Base-by-base conservation (phyloP, 164 flowering plant species). In the Paratinospora sagittata region DNA sequence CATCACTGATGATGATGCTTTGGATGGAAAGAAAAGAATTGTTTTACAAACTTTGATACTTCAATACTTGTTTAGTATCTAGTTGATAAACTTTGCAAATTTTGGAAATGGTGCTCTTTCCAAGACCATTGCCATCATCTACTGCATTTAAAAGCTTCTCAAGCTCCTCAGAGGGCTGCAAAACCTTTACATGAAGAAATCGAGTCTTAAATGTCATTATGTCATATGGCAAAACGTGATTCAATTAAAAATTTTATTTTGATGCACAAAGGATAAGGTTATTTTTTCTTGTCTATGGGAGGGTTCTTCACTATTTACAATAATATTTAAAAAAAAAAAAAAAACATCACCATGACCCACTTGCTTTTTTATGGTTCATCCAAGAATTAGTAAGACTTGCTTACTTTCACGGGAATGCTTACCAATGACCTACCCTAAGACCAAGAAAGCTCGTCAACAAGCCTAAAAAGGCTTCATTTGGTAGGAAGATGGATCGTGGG, bases 151-250 rank as follows among this genome's bases (percentile, higher is more conserved):
- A 23, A 74, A 86, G 81, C 70, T 83, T 74, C 43, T 88, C 85
- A 9, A 93, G 87, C 78, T 88, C 87, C 70, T 84, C 58, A 0
- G 89, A 89, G 17, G 98, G 91, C 69, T 74, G 80, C 85, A 89
- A 74, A 19, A 84, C 87, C 98, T 92, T 37, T 34, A 67, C 23
- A 49, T 17, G 62, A 47, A 41, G 52, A 33, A 72, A 23, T 24
- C 63, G 0, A 57, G 64, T 24, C 27, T 65, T 24, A 45, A 27
- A 4, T 30, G 34, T 30, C 34, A 30, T 30, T 30, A 30, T 24
- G 23, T n/a, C 30, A n/a, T 13, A 16, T 33, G 45, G 34, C 30
- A 3, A 30, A 39, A n/a, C 3, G 16, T 9, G 26, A 8, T 41
- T 8, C 16, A 26, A 61, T 12, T 27, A 34, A 52, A 36, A 55